Conservation (phyloP, 1,284 basidiomycete species). For the Fistulinella staudtii region DNA sequence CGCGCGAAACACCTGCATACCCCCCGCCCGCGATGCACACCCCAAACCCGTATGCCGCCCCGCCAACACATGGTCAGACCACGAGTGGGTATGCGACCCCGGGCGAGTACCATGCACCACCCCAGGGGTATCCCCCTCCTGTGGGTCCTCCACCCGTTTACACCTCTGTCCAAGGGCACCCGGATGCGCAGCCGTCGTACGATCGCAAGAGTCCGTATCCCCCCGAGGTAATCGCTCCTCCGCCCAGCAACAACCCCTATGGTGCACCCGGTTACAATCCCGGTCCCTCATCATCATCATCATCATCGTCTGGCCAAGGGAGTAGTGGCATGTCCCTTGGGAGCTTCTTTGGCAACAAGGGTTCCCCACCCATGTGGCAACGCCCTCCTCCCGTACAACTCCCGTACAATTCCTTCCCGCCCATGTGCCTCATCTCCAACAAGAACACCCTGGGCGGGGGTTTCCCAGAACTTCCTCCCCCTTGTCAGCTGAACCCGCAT, state of each 20-base stretch:
- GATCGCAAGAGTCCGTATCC: not conserved
- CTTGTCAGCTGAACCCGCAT: slow-evolving; percentile 21
- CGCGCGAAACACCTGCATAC: slow-evolving; percentile 3
- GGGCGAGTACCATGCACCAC: not conserved
- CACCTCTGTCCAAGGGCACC: slow-evolving; percentile 5
- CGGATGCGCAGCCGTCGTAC: not conserved
- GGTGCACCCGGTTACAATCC: no score
- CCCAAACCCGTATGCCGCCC: no score
- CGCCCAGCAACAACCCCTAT: not conserved
- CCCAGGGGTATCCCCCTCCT: slow-evolving; percentile 9
- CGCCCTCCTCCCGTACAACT: slow-evolving; percentile 19
- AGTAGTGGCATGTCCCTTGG: slow-evolving; percentile 13
- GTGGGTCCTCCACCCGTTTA: slow-evolving; percentile 22
- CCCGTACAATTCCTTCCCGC: slow-evolving; percentile 22
- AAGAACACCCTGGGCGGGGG: slow-evolving; percentile 14
- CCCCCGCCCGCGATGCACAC: not conserved
- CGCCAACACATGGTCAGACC: no score
- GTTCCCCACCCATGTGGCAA: slow-evolving; percentile 26
- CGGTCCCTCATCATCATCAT: not conserved
- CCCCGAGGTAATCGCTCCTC: no score
- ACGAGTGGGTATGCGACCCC: not conserved
- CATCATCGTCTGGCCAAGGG: not conserved
- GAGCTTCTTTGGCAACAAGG: slow-evolving; percentile 27
- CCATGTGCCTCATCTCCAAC: slow-evolving; percentile 32
- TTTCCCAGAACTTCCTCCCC: slow-evolving; percentile 31